Conservation (phyloP, 73 alveolate species). For the Diophrys sp. region DNA sequence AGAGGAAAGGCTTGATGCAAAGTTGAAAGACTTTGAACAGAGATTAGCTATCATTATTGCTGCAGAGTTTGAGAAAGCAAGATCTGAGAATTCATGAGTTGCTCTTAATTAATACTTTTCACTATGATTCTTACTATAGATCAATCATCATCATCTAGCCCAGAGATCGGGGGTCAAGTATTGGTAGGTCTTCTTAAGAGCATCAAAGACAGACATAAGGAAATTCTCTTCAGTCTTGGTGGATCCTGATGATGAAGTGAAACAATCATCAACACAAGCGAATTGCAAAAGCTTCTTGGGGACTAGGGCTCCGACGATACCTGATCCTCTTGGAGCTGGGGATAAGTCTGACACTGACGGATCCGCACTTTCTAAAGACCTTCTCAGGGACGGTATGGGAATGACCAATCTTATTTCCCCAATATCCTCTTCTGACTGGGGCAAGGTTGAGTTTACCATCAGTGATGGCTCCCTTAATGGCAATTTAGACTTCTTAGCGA, state of each 20-base stretch:
- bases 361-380: conserved; percentile 96
- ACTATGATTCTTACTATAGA: no score
- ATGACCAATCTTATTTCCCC: conserved; percentile 97
- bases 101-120: no score
- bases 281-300: conserved; percentile 90
- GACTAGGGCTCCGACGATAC: conserved; percentile 96
- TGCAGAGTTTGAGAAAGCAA: no score
- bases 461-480: conserved; percentile 95
- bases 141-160: conserved; percentile 50
- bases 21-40: no score
- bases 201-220: conserved; percentile 88
- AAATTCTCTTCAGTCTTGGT: conserved; percentile 94
- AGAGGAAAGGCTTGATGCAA: no score
- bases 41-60: no score
- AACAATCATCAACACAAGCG: conserved; percentile 96
- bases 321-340: conserved; percentile 99
- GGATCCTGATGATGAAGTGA: conserved; percentile 91
- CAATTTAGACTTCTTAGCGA: conserved; percentile 79
- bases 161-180: conserved; percentile 97
- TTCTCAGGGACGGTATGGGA: conserved; percentile 97
- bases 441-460: conserved; percentile 92
- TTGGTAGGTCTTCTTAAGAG: conserved; percentile 84
- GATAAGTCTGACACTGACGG: conserved; percentile 96
- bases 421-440: conserved; percentile 98
- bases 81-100: no score